A percentile compares a stretch with the other conserved stretches of the same genome.
Evolutionary conservation across 2,329 filamentous ascomycete genomes (phyloP).

Genomic region (Monosporascus sp.): DNA sequence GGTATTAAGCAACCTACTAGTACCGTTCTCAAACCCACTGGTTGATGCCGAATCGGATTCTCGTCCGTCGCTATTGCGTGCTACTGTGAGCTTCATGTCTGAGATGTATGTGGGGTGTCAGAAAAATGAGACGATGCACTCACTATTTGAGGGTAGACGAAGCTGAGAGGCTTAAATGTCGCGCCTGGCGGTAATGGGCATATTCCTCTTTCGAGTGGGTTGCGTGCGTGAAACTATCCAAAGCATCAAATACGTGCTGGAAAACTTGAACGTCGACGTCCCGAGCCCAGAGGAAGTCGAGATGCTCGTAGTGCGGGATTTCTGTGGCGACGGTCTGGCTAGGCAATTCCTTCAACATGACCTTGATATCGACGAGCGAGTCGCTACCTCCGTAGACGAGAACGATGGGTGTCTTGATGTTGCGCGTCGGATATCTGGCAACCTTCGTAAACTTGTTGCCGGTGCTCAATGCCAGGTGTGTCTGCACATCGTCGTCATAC

Average conservation of each 20-base stretch:
- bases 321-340: conserved; percentile 78
- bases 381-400: conserved; percentile 91
- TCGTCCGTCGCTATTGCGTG: conserved; percentile 22
- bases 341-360: conserved; percentile 88
- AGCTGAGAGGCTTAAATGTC: conserved; percentile 43
- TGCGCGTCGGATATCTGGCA: conserved; percentile 90
- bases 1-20: neutral
- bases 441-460: conserved; percentile 89
- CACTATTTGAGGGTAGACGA: conserved; percentile 29
- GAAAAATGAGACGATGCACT: conserved; percentile 6
- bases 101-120: neutral
- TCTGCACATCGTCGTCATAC: conserved; percentile 92
- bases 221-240: conserved; percentile 64
- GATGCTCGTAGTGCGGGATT: conserved; percentile 89
- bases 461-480: conserved; percentile 65
- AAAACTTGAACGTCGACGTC: conserved; percentile 84
- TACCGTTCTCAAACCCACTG: conserved; percentile 17
- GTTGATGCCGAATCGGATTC: conserved; percentile 25
- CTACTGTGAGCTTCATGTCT: conserved; percentile 4
- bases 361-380: conserved; percentile 86
- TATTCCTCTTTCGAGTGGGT: conserved; percentile 58
- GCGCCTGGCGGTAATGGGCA: conserved; percentile 48
- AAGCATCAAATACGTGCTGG: conserved; percentile 82
- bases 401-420: conserved; percentile 93
- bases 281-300: conserved; percentile 91